Conservation (phyloP, 768 basidiomycete species). For the Mycena epipterygia region DNA sequence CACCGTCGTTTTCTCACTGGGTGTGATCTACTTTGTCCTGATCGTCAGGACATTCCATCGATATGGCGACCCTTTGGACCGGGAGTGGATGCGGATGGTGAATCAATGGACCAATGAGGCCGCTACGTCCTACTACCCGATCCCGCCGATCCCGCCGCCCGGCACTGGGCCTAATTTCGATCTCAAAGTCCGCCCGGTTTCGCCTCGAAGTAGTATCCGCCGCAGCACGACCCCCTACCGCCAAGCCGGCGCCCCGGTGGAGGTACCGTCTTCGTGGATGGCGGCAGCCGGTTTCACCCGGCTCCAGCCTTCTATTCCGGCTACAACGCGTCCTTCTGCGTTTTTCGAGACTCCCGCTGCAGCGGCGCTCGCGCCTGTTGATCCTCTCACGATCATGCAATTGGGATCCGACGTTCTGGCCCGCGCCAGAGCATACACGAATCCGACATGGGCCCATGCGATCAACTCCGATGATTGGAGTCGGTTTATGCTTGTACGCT, state of each 20-base stretch:
- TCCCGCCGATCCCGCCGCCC: neutral
- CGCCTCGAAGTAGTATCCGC: neutral
- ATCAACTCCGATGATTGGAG: slow-evolving; percentile 6
- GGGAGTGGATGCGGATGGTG: slow-evolving; percentile 42
- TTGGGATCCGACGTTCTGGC: slow-evolving; percentile 17
- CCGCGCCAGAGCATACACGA: neutral
- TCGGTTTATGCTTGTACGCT: slow-evolving; percentile 28
- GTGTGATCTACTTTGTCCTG: slow-evolving; percentile 65
- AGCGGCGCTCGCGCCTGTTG: neutral
- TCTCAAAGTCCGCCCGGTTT: neutral
- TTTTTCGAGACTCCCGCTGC: slow-evolving; percentile 6
- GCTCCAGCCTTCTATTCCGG: neutral
- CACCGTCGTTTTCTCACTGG: slow-evolving; percentile 62
- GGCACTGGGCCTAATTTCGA: neutral
- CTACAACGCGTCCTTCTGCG: slow-evolving; percentile 17
- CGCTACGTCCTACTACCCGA: neutral
- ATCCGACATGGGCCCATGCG: neutral
- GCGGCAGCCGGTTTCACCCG: neutral
- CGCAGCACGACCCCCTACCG: neutral
- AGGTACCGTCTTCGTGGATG: neutral
- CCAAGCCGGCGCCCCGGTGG: neutral
- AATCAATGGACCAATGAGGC: slow-evolving; percentile 36
- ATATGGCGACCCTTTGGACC: slow-evolving; percentile 58
- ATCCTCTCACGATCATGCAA: slow-evolving; percentile 17
- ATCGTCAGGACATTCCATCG: slow-evolving; percentile 65